phyloP scores from a whole-genome alignment of 2,329 filamentous ascomycete genomes.

The Aspergillus sp. region DNA sequence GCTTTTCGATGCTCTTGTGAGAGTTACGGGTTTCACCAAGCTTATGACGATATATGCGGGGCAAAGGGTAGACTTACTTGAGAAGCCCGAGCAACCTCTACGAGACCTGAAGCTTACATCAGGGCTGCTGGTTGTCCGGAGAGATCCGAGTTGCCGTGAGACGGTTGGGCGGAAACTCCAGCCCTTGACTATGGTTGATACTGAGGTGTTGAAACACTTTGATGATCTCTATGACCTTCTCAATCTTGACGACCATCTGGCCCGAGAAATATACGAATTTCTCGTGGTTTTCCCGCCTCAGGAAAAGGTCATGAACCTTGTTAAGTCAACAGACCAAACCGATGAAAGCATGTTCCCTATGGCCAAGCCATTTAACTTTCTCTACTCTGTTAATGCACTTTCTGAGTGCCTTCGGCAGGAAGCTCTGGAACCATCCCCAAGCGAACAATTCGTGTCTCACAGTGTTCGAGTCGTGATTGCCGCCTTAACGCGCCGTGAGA shows the following conservation, averaged over 20 bases:
- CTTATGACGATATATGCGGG: conserved; percentile 73
- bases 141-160: conserved; percentile 53
- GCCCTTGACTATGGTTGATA: conserved; percentile 65
- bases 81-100: conserved; percentile 61
- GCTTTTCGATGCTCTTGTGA: conserved; percentile 65
- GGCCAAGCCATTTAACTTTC: conserved; percentile 68
- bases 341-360: conserved; percentile 66
- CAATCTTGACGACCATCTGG: conserved; percentile 68
- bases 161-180: conserved; percentile 40
- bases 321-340: conserved; percentile 55
- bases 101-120: conserved; percentile 66
- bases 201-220: conserved; percentile 78
- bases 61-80: conserved; percentile 61
- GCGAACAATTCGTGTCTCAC: conserved; percentile 40
- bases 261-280: conserved; percentile 71
- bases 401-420: conserved; percentile 58
- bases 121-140: conserved; percentile 64
- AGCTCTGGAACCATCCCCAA: conserved; percentile 36
- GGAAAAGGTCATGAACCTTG: conserved; percentile 58
- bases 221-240: conserved; percentile 80
- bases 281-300: conserved; percentile 69
- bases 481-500: conserved; percentile 59
- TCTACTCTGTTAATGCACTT: conserved; percentile 71
- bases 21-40: conserved; percentile 72
- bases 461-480: conserved; percentile 57